Percentiles rank a stretch among this genome's conserved stretches.
These are phyloP conservation scores for Capsicum pubescens DNA, from an alignment of 257 asterid genomes.

Conservation along the genomic window DNA sequence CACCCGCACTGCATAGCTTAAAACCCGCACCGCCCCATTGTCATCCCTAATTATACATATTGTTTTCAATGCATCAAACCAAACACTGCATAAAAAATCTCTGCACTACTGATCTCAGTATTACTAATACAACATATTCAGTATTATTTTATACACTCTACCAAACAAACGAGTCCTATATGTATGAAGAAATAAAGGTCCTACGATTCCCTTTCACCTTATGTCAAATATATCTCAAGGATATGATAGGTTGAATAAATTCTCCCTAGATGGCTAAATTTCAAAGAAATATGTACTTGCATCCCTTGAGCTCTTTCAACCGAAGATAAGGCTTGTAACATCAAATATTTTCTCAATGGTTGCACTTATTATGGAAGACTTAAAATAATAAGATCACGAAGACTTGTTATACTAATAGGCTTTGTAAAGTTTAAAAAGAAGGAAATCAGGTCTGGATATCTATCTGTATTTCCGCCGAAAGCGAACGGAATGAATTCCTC, in stretches of 20 bases:
- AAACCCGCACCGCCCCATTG: no score
- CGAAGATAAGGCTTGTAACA: not conserved
- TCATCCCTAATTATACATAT: no score
- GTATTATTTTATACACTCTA: no score
- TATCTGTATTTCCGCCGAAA: not conserved
- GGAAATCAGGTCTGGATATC: not conserved
- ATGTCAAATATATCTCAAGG: not conserved
- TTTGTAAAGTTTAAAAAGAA: not conserved
- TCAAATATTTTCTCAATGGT: not conserved
- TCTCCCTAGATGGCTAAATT: not conserved
- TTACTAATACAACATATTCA: no score
- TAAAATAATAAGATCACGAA: not conserved
- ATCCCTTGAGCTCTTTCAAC: not conserved
- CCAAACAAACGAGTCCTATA: no score
- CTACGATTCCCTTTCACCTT: not conserved
- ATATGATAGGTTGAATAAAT: not conserved
- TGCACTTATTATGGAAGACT: not conserved
- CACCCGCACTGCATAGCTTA: no score
- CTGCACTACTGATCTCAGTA: no score
- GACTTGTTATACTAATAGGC: not conserved
- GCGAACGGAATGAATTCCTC: not conserved
- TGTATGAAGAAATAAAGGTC: not conserved
- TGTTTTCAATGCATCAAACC: no score
- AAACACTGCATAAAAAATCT: no score
- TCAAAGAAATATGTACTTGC: not conserved